Percentiles rank a stretch among this genome's conserved stretches.
Evolutionary conservation across 1,284 basidiomycete genomes (phyloP).

Genomic region (Trametes pubescens): DNA sequence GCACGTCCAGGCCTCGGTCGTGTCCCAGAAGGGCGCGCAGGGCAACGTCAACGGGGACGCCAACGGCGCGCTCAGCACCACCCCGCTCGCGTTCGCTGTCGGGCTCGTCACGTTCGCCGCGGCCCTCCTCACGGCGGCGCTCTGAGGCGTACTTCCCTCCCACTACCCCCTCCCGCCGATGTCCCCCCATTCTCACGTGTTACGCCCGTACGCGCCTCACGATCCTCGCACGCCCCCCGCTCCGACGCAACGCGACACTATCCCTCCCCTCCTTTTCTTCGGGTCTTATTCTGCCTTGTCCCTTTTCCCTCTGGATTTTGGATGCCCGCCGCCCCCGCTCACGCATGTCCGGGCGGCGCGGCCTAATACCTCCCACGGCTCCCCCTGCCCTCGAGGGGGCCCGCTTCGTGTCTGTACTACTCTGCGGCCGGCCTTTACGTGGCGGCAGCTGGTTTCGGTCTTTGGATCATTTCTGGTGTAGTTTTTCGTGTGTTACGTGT

Average conservation of each 20-base stretch:
- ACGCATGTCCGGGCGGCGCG: background rate
- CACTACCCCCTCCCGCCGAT: background rate
- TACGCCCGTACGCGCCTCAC: constrained; percentile 10
- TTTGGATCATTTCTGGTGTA: constrained; percentile 1
- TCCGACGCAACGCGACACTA: background rate
- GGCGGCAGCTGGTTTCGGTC: background rate
- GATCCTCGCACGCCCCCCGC: constrained; percentile 7
- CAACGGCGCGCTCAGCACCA: constrained; percentile 11
- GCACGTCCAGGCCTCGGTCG: constrained; percentile 9
- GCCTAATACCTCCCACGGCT: constrained; percentile 13
- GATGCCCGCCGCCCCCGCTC: constrained; percentile 3
- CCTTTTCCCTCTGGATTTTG: background rate
- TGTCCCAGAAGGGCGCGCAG: constrained; percentile 14
- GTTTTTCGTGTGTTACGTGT: constrained; percentile 5
- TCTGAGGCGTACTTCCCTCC: constrained; percentile 3
- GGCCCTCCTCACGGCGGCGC: constrained; percentile 4
- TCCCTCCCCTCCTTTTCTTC: background rate
- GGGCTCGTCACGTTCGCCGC: constrained; percentile 10
- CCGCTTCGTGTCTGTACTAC: constrained; percentile 22
- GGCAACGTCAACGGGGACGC: constrained; percentile 3
- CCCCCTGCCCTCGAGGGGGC: background rate
- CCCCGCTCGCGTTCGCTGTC: constrained; percentile 11
- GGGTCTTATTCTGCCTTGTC: constrained; percentile 4
- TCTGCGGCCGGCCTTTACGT: constrained; percentile 14
- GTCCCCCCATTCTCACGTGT: constrained; percentile 4